Evolutionary conservation across 2,329 filamentous ascomycete genomes (phyloP).

Genomic region (Chaetomium strumarium): DNA sequence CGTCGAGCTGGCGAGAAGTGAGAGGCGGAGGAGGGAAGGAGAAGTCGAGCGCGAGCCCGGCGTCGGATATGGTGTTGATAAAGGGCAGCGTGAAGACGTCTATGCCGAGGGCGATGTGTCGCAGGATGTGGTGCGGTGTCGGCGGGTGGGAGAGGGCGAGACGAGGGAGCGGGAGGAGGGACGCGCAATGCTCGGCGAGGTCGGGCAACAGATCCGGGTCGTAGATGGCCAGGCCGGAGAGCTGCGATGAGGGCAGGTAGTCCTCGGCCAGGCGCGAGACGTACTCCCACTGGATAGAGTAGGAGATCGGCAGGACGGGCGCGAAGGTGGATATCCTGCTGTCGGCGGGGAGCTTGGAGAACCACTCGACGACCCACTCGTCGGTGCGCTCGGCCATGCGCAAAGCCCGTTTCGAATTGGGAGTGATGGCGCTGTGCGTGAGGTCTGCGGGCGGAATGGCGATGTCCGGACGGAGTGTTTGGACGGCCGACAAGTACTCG

Average conservation of each 20-base stretch:
- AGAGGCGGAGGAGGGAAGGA: conserved; percentile 53
- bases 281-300: conserved; percentile 73
- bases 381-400: conserved; percentile 86
- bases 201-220: conserved; percentile 63
- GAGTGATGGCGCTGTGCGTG: conserved; percentile 38
- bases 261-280: conserved; percentile 64
- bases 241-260: conserved; percentile 47
- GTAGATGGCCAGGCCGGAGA: conserved; percentile 74
- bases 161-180: conserved; percentile 60
- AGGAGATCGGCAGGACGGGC: conserved; percentile 68
- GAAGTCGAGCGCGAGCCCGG: conserved; percentile 79
- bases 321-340: conserved; percentile 48
- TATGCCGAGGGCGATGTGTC: conserved; percentile 68
- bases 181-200: conserved; percentile 49
- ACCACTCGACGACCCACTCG: conserved; percentile 68
- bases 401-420: conserved; percentile 65
- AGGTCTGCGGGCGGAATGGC: conserved; percentile 74
- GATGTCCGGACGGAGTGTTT: conserved; percentile 71
- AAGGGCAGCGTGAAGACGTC: conserved; percentile 79
- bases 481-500: conserved; percentile 61
- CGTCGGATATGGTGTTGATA: conserved; percentile 67
- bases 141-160: conserved; percentile 65
- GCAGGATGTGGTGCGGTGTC: conserved; percentile 71
- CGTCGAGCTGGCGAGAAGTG: too few relatives aligned
- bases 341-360: conserved; percentile 38